Conservation (phyloP, 1,139 yeast species). For the Scheffersomyces titani region DNA sequence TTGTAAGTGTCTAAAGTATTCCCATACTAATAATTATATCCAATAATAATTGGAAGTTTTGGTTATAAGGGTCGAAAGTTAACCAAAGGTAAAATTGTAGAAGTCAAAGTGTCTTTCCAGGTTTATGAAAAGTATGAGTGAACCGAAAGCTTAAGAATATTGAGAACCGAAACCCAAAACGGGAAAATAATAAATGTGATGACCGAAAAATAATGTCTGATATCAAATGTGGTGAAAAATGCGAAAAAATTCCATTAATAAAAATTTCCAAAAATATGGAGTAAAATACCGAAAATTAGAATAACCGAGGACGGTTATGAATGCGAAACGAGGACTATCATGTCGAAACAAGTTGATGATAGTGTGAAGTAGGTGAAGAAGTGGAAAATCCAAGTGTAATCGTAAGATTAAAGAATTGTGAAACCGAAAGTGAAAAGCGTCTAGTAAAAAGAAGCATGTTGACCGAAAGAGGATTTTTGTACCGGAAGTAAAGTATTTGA, state of each 20-base stretch:
- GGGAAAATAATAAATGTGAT: conserved; percentile 1
- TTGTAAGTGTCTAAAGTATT: not conserved
- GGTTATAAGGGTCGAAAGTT: not conserved
- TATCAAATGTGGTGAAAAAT: not conserved
- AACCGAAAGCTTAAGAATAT: conserved; percentile 6
- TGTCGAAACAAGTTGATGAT: not conserved
- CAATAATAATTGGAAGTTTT: not conserved
- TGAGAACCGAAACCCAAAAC: not conserved
- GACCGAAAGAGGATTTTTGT: not conserved
- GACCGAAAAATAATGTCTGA: conserved; percentile 1
- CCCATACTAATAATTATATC: not conserved
- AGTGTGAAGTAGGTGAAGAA: not conserved
- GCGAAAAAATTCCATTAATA: not conserved
- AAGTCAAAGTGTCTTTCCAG: not conserved
- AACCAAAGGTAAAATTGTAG: not conserved
- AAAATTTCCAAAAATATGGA: not conserved
- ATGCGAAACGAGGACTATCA: not conserved
- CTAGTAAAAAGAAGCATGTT: not conserved
- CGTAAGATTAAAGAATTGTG: not conserved
- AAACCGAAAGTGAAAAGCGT: not conserved
- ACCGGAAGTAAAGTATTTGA: not conserved
- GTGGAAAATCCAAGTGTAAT: not conserved
- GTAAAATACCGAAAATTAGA: not conserved
- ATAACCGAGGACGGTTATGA: not conserved
- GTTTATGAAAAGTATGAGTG: not conserved